phyloP scores from a whole-genome alignment of 257 asterid genomes.

The Solanum piurae region DNA sequence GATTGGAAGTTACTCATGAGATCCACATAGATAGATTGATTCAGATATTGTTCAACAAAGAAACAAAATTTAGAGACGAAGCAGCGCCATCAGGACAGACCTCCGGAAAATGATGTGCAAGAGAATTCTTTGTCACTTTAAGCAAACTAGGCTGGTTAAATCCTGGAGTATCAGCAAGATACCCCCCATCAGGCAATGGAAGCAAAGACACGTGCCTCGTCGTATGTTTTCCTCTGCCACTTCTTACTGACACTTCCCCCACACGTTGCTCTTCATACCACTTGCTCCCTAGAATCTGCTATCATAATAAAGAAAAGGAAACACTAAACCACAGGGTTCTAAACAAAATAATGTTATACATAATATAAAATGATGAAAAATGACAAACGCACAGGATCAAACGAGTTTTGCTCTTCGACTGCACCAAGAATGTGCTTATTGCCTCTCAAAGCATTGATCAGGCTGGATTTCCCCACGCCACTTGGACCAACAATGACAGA shows the following conservation, averaged over 20 bases:
- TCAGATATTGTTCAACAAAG: background rate
- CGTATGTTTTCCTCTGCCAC: constrained; percentile 95
- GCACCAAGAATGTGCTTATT: constrained; percentile 23
- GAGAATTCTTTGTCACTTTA: constrained; percentile 81
- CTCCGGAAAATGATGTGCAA: constrained; percentile 78
- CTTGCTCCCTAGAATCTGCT: constrained; percentile 69
- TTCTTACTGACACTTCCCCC: constrained; percentile 83
- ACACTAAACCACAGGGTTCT: background rate
- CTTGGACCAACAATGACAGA: constrained; percentile 93
- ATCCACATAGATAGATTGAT: background rate
- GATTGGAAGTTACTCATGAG: background rate
- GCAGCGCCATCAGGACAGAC: constrained; percentile 21
- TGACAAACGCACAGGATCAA: constrained; percentile 46
- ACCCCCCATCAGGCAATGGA: constrained; percentile 68
- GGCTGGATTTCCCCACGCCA: constrained; percentile 96
- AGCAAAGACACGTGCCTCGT: constrained; percentile 83
- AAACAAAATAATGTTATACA: background rate
- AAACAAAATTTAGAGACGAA: background rate
- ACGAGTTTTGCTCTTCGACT: constrained; percentile 39
- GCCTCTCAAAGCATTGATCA: constrained; percentile 79
- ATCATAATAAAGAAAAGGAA: background rate
- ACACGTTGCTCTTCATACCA: constrained; percentile 93
- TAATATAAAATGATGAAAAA: background rate
- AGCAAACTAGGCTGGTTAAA: constrained; percentile 85
- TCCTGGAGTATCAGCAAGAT: constrained; percentile 90